Base-by-base conservation (phyloP, 495 filamentous ascomycete species). In the Aspergillus wentii region DNA sequence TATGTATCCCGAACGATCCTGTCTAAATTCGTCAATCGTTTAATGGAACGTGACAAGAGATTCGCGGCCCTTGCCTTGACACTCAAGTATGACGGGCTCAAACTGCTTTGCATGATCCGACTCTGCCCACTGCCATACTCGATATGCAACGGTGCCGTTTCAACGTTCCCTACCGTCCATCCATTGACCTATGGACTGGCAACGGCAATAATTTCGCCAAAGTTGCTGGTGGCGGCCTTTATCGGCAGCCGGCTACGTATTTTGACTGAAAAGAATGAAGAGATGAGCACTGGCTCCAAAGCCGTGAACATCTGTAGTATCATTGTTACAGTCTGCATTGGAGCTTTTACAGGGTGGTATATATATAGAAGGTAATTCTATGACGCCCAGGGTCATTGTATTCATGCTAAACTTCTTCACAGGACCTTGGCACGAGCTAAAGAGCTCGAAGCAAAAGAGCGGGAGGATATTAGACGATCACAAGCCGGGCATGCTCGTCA, bases 111-210 rank as follows among this genome's bases (percentile, higher is more conserved):
- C 48, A 95, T 95, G 86, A 94, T 98, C 40, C 74, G 92, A 19
- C 67, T 97, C 23, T 96, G 92, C 43, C 92, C 92, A 16, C 59
- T 97, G 42, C 92, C 92, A n/a, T 98, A 94, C 56, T 91, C 86
- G 16, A 67, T 96, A 40, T 89, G 85, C 50, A 98, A 98, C 52
- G 92, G 89, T 14, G 94, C 92, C 16, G 78, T 98, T 18, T 86
- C 87, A 14, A 96, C 91, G 2, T 89, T 98, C 46, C 88, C 86
- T 2, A 94, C 88, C 5, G 86, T 98, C 5, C 71, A 79, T 33
- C 82, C 84, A 11, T 59, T 74, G 56, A 74, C 73, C 47, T 97
- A 94, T 56, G 84, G 79, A 20, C 51, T 85, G 25, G 91, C 94
- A 1, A 97, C 92, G 5, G 81, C 85, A 1, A 60, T 85, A 10